Evolutionary conservation across 306 rosid species (phyloP).

Genomic region (Cajanus cajan): DNA sequence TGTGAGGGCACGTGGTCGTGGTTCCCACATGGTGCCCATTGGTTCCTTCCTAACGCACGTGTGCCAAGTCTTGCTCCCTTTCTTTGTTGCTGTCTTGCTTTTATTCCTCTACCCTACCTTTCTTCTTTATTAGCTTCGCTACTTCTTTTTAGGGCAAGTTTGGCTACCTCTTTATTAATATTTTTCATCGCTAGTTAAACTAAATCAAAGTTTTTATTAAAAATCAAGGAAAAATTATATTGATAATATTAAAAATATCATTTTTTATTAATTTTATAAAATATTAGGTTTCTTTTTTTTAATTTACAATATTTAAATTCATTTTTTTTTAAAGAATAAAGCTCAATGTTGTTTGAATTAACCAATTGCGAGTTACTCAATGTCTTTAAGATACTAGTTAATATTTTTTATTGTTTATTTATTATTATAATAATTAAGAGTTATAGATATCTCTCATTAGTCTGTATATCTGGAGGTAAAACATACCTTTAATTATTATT

Average conservation of each 20-base stretch:
- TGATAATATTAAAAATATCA: neutral
- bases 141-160: no score
- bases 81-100: slow-evolving; percentile 28
- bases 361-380: no score
- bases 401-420: neutral
- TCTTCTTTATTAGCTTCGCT: neutral
- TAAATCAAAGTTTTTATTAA: neutral
- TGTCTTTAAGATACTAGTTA: neutral
- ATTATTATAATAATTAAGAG: neutral
- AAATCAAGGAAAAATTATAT: neutral
- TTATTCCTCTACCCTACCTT: neutral
- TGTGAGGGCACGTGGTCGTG: slow-evolving; percentile 23
- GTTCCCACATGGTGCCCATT: slow-evolving; percentile 33
- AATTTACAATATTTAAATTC: no score
- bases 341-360: no score
- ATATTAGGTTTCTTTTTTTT: no score
- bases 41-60: slow-evolving; percentile 42
- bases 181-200: neutral
- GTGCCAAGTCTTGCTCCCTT: slow-evolving; percentile 25
- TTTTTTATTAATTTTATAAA: no score
- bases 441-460: no score
- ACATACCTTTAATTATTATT: no score
- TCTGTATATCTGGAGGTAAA: no score
- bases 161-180: neutral
- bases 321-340: no score